Conservation (phyloP, 306 rosid species). For the Cicer chorassanicum region DNA sequence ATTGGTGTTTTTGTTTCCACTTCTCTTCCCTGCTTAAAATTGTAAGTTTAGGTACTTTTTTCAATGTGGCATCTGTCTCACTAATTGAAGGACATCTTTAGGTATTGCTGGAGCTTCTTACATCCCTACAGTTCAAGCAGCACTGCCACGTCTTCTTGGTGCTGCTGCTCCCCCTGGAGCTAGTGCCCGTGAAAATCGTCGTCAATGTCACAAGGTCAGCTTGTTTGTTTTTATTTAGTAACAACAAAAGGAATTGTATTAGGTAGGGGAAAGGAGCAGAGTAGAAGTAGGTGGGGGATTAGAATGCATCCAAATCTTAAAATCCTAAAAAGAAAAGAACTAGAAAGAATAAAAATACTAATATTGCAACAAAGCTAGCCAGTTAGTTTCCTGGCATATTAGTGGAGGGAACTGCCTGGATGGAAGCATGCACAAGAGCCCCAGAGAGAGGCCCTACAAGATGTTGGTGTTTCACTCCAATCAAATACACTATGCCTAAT, state of each 20-base stretch:
- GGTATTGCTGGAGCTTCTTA: slow-evolving; percentile 99
- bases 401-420: not conserved
- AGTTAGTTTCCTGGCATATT: slow-evolving; percentile 7
- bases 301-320: not conserved
- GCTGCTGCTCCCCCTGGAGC: slow-evolving; percentile 98
- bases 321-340: slow-evolving; percentile 23
- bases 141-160: slow-evolving; percentile 94
- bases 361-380: not conserved
- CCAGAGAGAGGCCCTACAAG: slow-evolving; percentile 14
- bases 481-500: not conserved
- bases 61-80: slow-evolving; percentile 13
- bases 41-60: slow-evolving; percentile 36
- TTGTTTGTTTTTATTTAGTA: not conserved
- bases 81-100: slow-evolving; percentile 47
- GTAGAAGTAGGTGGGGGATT: slow-evolving; percentile 27
- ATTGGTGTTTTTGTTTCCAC: not conserved
- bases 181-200: slow-evolving; percentile 95
- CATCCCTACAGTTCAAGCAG: slow-evolving; percentile 93
- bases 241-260: not conserved
- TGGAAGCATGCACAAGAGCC: not conserved
- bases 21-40: slow-evolving; percentile 2
- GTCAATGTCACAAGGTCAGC: slow-evolving; percentile 94
- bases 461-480: not conserved
- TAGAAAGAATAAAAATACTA: not conserved
- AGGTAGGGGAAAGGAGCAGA: slow-evolving; percentile 6